These are phyloP conservation scores for Geranium rotundifolium DNA, from an alignment of 345 rosid species.

Conservation along the genomic window DNA sequence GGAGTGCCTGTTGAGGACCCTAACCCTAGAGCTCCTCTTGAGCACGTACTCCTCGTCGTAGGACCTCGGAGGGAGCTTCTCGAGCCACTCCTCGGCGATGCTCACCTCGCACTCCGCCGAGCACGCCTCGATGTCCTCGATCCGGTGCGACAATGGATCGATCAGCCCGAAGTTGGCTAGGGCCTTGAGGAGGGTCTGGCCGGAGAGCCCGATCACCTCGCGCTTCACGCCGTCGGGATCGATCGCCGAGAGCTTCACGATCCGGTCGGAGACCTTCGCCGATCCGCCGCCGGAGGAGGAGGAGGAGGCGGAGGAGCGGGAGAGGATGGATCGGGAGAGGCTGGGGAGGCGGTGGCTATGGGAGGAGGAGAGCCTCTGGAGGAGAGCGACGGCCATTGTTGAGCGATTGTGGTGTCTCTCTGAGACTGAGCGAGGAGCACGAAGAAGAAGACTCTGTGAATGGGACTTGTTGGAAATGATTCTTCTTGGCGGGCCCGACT, in stretches of 20 bases:
- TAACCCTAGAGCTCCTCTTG: slow-evolving; percentile 66
- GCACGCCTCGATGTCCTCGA: slow-evolving; percentile 96
- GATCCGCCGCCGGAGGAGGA: slow-evolving; percentile 19
- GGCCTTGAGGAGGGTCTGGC: slow-evolving; percentile 80
- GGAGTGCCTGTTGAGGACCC: slow-evolving; percentile 81
- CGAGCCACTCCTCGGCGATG: slow-evolving; percentile 95
- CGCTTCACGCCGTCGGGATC: slow-evolving; percentile 68
- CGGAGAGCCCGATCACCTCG: slow-evolving; percentile 66
- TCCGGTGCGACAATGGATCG: slow-evolving; percentile 86
- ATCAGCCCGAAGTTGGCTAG: slow-evolving; percentile 60
- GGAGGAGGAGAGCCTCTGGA: slow-evolving; percentile 50
- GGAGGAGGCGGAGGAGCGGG: slow-evolving; percentile 29
- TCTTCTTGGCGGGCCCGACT: no score
- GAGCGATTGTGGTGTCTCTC: background rate
- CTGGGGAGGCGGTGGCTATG: slow-evolving; percentile 44
- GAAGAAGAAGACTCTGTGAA: background rate
- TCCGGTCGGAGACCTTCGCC: slow-evolving; percentile 75
- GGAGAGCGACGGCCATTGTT: slow-evolving; percentile 37
- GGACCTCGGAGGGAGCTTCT: slow-evolving; percentile 68
- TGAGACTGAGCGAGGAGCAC: background rate
- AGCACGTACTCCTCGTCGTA: slow-evolving; percentile 94
- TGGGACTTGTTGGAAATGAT: no score
- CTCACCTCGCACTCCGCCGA: slow-evolving; percentile 96
- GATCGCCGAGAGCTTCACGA: slow-evolving; percentile 83
- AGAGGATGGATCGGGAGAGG: slow-evolving; percentile 25